Conservation (phyloP, 1,139 yeast species). For the Sugiyamaella grinbergsii region DNA sequence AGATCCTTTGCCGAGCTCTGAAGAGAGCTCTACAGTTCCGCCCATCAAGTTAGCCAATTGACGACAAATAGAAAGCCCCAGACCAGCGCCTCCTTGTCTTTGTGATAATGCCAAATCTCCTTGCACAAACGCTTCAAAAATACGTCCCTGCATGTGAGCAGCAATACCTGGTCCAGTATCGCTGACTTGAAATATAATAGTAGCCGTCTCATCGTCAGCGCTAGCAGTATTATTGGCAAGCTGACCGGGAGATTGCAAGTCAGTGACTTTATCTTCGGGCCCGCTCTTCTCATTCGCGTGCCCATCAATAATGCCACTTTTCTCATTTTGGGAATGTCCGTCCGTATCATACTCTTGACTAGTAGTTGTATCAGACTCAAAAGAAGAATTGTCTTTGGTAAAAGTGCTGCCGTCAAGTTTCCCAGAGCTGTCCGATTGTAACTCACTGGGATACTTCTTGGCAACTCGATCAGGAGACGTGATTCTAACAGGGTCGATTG, state of each 20-base stretch:
- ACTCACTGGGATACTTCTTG: conserved; percentile 18
- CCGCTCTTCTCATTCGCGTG: background rate
- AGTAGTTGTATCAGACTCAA: conserved; percentile 11
- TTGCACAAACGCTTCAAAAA: conserved; percentile 91
- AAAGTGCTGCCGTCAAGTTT: conserved; percentile 21
- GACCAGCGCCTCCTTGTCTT: conserved; percentile 90
- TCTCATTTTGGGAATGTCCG: background rate
- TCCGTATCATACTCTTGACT: conserved; percentile 3
- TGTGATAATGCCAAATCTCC: conserved; percentile 89
- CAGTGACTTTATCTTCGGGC: background rate
- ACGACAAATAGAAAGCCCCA: conserved; percentile 86
- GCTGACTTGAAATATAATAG: conserved; percentile 48
- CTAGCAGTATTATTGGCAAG: background rate
- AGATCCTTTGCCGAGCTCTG: conserved; percentile 77
- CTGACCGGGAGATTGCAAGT: background rate
- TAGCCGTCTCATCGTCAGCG: conserved; percentile 23
- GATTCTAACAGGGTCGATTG: background rate
- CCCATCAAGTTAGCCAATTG: conserved; percentile 87
- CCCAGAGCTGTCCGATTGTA: conserved; percentile 15
- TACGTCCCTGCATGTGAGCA: conserved; percentile 72
- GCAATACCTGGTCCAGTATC: conserved; percentile 95
- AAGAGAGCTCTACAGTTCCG: conserved; percentile 67
- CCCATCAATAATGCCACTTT: background rate
- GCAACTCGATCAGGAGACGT: conserved; percentile 10
- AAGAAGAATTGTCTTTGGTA: conserved; percentile 20